Base-by-base conservation (phyloP, 768 basidiomycete genomes). In the Leccinum rimulosum region DNA sequence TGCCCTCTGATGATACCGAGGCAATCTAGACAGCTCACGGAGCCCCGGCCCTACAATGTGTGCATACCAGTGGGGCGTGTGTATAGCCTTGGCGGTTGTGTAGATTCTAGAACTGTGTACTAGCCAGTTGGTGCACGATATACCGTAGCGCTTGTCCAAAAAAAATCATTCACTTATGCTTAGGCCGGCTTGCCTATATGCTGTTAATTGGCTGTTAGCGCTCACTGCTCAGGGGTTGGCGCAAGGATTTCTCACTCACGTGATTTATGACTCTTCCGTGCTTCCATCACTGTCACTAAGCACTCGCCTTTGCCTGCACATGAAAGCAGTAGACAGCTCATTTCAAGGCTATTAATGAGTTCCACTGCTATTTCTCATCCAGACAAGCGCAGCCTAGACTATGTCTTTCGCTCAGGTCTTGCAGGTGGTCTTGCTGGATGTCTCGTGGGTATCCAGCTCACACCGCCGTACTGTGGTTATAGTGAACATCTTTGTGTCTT, bases 351-450 rank as follows among this genome's bases (percentile, higher is more conserved):
- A 67, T 73, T 64, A 55, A 75, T 75, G 74, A 75, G 67, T 65
- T 61, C 75, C 48, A 65, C 63, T 69, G 67, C 60, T 64, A 65
- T 73, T 67, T 70, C 73, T 63, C 73, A 69, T 60, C 74, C 74
- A 74, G 81, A 85, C 76, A 84, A 79, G 69, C 81, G 81, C 69
- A 83, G 74, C 61, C 72, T 85, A 55, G 73, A 82, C 61, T 84
- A 83, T 73, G 83, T 88, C 57, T 69, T 93, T 65, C 88, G 89
- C 62, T 94, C 92, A 40, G 92, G 93, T 50, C 74, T 98, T 49
- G 95, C 95, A 47, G 96, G 96, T 59, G 96, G 96, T 33, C 75
- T 96, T 59, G 96, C 95, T 38, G 95, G 94, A 53, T 96, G 94
- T 75, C 82, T 95, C 63, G 95, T 97, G 70, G 68, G 93, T 83